These are phyloP conservation scores for Brachypodium distachyon DNA, from an alignment of 202 grass and related monocot genomes.

Conservation along the genomic window DNA sequence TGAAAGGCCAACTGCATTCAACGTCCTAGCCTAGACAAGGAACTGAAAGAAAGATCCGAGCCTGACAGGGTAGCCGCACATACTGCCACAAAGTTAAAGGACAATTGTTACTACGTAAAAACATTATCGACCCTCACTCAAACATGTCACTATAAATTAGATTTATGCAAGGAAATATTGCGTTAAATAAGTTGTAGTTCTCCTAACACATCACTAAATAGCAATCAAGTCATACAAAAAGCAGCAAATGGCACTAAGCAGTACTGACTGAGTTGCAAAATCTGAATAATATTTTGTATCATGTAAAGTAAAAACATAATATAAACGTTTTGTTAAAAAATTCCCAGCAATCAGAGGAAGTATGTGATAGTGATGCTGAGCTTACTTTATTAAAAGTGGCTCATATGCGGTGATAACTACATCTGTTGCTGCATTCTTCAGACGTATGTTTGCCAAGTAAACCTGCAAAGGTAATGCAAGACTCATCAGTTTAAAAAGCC, in stretches of 20 bases:
- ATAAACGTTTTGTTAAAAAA: background rate
- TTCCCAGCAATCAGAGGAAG: background rate
- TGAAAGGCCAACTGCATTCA: background rate
- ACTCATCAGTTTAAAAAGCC: background rate
- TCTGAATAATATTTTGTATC: background rate
- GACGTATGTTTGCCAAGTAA: conserved; percentile 84
- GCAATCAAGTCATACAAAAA: background rate
- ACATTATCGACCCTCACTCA: background rate
- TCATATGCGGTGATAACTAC: conserved; percentile 83
- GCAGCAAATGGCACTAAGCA: background rate
- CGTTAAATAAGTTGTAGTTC: background rate
- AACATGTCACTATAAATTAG: background rate
- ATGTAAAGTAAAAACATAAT: background rate
- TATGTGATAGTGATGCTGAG: background rate
- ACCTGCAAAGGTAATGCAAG: conserved; percentile 42
- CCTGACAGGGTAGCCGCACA: background rate
- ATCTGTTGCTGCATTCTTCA: conserved; percentile 73
- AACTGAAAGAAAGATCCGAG: background rate
- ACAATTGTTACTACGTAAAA: background rate
- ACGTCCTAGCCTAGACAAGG: background rate
- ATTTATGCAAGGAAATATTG: background rate
- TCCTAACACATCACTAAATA: background rate
- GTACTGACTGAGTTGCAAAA: background rate
- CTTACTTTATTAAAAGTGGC: conserved; percentile 86
- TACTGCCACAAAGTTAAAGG: background rate